Evolutionary conservation across 345 rosid species (phyloP), one percentile per base, ranked within the genome.

Genomic region (Eucalyptus tenuipes): DNA sequence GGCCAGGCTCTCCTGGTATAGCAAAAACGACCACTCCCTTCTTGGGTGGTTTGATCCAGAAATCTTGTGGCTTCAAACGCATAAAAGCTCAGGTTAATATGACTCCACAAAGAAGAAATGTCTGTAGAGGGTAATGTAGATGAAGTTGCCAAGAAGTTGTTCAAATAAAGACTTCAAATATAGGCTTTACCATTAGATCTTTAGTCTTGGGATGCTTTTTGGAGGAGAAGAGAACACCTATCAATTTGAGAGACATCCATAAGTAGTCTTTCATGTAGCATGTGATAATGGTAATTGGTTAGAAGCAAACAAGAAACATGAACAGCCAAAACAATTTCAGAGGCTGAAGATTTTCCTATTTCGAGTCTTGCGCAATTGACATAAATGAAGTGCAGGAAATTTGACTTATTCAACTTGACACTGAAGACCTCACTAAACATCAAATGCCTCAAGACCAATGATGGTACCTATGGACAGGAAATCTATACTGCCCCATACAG

Each of bases 1-100:
- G 94, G 90, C 99, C 99, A 88, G 99, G 97, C 91, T 98, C 95
- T 87, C 99, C 97, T 12, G 99, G 99, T 89, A 97, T 75, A 55
- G 99, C 98, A 94, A 97, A 97, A 88, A 97, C 97, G 92, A 96
- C 90, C 16, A 95, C 92, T 87, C 99, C 99, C 91, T 97, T 97
- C 92, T 93, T 97, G 45, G 98, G 98, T 79, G 98, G 96, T 86
- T 93, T 95, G 85, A 97, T 94, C 98, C 99, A 97, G 92, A 94
- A 97, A 87, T 97, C 98, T 92, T 97, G 97, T 57, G 99, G 99
- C 99, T 96, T 93, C 86, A 91, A 22, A 88, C 8, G 18, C 87
- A 52, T 24, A 68, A 55, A 31, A 64, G 52, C 40, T 33, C 75
- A 49, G 29, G 5, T 75, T 75, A 75, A 75, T 75, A 75, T 20